phyloP scores from a whole-genome alignment of 768 basidiomycete genomes.

The Lepiota venenata region DNA sequence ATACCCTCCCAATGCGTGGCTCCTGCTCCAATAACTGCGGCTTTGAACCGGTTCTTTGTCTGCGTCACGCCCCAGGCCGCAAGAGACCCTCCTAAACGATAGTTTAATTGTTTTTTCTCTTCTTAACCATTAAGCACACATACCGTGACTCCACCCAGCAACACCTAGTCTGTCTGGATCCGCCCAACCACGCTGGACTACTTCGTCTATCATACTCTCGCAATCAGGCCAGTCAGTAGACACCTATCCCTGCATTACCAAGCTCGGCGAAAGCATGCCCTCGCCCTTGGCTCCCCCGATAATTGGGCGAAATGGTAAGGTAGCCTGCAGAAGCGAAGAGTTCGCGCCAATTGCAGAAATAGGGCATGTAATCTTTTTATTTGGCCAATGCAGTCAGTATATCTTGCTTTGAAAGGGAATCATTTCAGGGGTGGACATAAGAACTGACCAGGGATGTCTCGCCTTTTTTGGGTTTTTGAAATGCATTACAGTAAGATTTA shows the following conservation, averaged over 20 bases:
- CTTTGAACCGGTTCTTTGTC: constrained; percentile 31
- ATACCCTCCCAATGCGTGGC: constrained; percentile 33
- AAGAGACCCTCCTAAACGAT: constrained; percentile 25
- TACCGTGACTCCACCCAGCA: constrained; percentile 36
- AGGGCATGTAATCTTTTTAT: constrained; percentile 33
- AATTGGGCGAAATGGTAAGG: constrained; percentile 33
- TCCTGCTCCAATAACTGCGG: constrained; percentile 32
- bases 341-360: constrained; percentile 36
- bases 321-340: constrained; percentile 30
- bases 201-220: constrained; percentile 34
- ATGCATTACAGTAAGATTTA: too few relatives aligned
- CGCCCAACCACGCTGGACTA: constrained; percentile 26
- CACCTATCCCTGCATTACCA: constrained; percentile 27
- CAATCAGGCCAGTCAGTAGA: constrained; percentile 30
- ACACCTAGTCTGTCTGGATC: constrained; percentile 28
- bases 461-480: constrained; percentile 6
- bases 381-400: neutral
- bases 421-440: neutral
- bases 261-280: constrained; percentile 29
- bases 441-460: constrained; percentile 25
- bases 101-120: too few relatives aligned
- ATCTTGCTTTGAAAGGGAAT: neutral
- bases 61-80: constrained; percentile 34
- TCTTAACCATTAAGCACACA: neutral
- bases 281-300: constrained; percentile 33